Evolutionary conservation across 2,329 filamentous ascomycete species (phyloP), one percentile per base, ranked within the genome.

Genomic region (Drechslerella coelobrocha): DNA sequence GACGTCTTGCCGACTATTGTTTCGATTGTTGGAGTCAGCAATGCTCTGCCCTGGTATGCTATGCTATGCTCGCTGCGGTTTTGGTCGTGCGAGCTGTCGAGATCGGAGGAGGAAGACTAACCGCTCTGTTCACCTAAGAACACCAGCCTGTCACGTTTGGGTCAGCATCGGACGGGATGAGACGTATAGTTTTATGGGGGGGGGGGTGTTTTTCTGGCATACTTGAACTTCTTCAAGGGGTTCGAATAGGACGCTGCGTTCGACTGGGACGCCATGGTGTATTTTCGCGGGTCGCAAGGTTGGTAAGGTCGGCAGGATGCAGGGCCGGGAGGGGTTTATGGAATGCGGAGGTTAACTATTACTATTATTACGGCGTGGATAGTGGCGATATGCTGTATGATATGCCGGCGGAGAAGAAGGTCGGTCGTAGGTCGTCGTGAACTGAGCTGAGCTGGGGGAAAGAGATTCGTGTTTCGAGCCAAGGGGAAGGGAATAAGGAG

Each of bases 181-280:
- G 37, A 45, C 78, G 76, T 68, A 51, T 55, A 17, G 26, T 31
- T 19, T 29, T 24, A 63, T 23, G 69, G 72, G 45, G 43, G 37
- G 27, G 65, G 27, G 37, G 29, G 65, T n/a, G n/a, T n/a, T n/a
- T n/a, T n/a, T 43, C 29, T 61, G 50, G 75, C 81, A 68, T 84
- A 97, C 92, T 99, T 99, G 89, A 97, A 99, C 82, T 99, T 99
- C 90, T 99, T 99, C 82, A 99, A 84, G 78, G 94, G 94, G 84
- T 97, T 97, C 81, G 95, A 97, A 85, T 97, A 99, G 74, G 90
- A 91, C 80, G 89, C 90, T 78, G 88, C 88, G 53, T 73, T 72
- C 57, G 61, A 71, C 72, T 72, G 72, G 50, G 61, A 54, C 63
- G 72, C 63, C 63, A 72, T 68, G 29, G 27, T 68, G 66, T 29